Conservation (phyloP, 768 basidiomycete species). For the Leccinum sublutescens region DNA sequence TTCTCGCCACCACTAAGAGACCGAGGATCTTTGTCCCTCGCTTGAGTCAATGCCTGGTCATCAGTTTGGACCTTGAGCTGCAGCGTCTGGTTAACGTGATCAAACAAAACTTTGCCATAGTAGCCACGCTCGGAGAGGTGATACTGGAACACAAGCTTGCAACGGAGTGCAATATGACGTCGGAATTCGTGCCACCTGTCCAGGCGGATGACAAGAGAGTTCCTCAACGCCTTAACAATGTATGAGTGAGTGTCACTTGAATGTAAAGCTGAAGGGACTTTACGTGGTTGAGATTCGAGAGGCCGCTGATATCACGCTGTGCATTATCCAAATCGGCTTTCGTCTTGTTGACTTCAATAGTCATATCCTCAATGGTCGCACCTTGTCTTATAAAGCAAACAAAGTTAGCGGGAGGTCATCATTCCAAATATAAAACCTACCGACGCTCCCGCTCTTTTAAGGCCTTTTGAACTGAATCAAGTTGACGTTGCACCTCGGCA, state of each 20-base stretch:
- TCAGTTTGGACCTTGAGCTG: conserved; percentile 82
- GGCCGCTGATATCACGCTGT: conserved; percentile 59
- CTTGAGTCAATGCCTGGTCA: conserved; percentile 66
- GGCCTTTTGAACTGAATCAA: conserved; percentile 63
- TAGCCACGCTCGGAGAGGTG: conserved; percentile 86
- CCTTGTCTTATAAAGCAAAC: conserved; percentile 53
- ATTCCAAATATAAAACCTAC: conserved; percentile 35
- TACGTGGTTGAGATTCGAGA: conserved; percentile 67
- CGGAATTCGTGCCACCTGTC: conserved; percentile 86
- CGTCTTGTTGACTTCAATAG: conserved; percentile 64
- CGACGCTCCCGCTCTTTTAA: conserved; percentile 63
- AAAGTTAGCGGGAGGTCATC: conserved; percentile 1
- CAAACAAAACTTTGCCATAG: conserved; percentile 85
- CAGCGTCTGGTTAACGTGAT: conserved; percentile 66
- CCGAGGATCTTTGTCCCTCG: conserved; percentile 77
- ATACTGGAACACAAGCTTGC: conserved; percentile 78
- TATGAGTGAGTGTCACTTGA: conserved; percentile 7
- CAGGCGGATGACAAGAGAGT: conserved; percentile 64
- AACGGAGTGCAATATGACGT: conserved; percentile 81
- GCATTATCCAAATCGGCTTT: conserved; percentile 58
- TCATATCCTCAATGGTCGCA: conserved; percentile 74
- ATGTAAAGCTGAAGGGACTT: conserved; percentile 4
- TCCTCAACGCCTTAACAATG: conserved; percentile 55
- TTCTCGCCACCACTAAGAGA: conserved; percentile 94
- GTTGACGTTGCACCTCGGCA: conserved; percentile 54